Evolutionary conservation across 23 red algal genomes (phyloP).

Genomic region (Gracilaria gracilis): DNA sequence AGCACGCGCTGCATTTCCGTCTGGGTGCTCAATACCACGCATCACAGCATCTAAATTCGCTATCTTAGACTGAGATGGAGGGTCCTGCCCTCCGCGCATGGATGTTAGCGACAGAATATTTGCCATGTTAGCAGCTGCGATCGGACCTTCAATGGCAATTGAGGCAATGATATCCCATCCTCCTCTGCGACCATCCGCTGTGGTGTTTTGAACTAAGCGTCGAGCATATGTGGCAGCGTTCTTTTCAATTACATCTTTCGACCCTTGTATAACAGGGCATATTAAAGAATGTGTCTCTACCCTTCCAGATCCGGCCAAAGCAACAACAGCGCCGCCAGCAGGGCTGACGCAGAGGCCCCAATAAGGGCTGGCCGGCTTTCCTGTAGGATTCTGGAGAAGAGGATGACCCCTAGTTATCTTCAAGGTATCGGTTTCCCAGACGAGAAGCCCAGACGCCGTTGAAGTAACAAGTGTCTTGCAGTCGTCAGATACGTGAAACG

Average conservation of each 20-base stretch:
- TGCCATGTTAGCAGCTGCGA: slow-evolving; percentile 31
- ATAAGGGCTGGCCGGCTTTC: slow-evolving; percentile 34
- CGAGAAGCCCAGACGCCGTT: slow-evolving; percentile 37
- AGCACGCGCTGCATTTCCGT: slow-evolving; percentile 32
- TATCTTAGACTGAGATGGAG: slow-evolving; percentile 3
- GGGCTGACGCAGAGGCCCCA: slow-evolving; percentile 68
- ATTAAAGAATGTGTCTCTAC: slow-evolving; percentile 48
- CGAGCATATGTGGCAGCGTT: slow-evolving; percentile 6
- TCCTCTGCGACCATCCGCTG: slow-evolving; percentile 31
- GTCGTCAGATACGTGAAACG: slow-evolving; percentile 38
- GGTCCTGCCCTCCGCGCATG: slow-evolving; percentile 24
- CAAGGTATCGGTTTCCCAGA: slow-evolving; percentile 52
- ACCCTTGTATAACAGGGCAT: slow-evolving; percentile 12
- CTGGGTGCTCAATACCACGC: slow-evolving; percentile 39
- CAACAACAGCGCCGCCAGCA: slow-evolving; percentile 37
- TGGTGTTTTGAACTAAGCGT: slow-evolving; percentile 24
- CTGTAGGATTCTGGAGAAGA: not conserved
- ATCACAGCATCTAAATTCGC: slow-evolving; percentile 30
- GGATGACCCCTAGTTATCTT: slow-evolving; percentile 34
- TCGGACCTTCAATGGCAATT: slow-evolving; percentile 34
- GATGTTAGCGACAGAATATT: slow-evolving; percentile 16
- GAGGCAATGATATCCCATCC: slow-evolving; percentile 67
- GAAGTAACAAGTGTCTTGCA: slow-evolving; percentile 55
- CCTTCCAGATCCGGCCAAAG: slow-evolving; percentile 52
- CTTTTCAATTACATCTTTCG: not conserved